Evolutionary conservation across 192 early-diverging fungal species (phyloP).

Genomic region (Mortierella claussenii): DNA sequence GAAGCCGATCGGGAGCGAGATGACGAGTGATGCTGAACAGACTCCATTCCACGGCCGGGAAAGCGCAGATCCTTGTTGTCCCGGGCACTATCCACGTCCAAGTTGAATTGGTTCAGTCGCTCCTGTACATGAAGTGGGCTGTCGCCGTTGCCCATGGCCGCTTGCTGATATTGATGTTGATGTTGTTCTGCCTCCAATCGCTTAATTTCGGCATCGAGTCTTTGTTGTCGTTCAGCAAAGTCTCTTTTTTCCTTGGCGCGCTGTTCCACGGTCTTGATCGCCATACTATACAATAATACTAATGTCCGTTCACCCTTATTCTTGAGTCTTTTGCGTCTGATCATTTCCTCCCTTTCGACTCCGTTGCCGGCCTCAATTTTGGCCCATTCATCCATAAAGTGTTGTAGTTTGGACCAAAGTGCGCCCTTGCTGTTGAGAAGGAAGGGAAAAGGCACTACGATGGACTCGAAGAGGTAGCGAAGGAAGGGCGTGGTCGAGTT

Average conservation of each 20-base stretch:
- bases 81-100: background rate
- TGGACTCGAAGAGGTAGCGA: constrained; percentile 55
- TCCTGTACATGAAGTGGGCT: too few relatives aligned
- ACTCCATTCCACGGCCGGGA: background rate
- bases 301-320: constrained; percentile 39
- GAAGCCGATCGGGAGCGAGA: background rate
- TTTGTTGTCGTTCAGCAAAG: background rate
- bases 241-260: constrained; percentile 34
- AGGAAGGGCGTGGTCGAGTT: constrained; percentile 56
- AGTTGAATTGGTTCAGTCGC: background rate
- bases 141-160: too few relatives aligned
- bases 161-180: background rate
- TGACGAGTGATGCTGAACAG: background rate
- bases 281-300: constrained; percentile 44
- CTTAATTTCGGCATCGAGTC: background rate
- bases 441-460: constrained; percentile 63
- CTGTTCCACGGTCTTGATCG: constrained; percentile 45
- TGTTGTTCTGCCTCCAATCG: background rate
- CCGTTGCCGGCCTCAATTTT: constrained; percentile 53
- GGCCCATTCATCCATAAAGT: constrained; percentile 60
- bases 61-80: background rate
- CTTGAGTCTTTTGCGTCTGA: constrained; percentile 36
- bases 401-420: constrained; percentile 61
- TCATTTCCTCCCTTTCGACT: constrained; percentile 37
- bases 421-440: constrained; percentile 43